A percentile compares a stretch with the other conserved stretches of the same genome.
These are phyloP conservation scores for Austroboletus rostrupii DNA, from an alignment of 1,284 basidiomycete species.

Conservation along the genomic window DNA sequence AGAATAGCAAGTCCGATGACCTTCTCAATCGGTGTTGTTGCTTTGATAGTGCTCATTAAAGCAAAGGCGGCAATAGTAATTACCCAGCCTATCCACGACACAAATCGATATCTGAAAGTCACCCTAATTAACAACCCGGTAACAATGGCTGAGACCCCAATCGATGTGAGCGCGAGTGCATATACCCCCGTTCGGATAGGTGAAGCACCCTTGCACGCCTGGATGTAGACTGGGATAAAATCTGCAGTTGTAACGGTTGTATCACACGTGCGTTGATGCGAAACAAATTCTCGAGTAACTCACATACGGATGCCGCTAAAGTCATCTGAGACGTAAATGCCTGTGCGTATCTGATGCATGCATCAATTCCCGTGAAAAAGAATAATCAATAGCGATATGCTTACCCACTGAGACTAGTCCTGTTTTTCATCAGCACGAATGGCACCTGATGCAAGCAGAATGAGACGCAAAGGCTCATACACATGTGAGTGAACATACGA, in stretches of 20 bases:
- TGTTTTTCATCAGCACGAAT: conserved; percentile 11
- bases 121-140: conserved; percentile 6
- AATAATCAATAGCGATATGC: background rate
- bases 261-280: too few relatives aligned
- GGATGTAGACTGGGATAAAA: conserved; percentile 10
- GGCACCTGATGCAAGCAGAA: conserved; percentile 8
- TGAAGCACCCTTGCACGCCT: conserved; percentile 1
- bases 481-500: conserved; percentile 2
- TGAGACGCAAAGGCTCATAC: background rate
- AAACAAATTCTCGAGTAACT: background rate
- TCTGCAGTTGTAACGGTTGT: conserved; percentile 1
- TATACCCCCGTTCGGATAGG: conserved; percentile 9
- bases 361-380: background rate
- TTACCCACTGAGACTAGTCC: conserved; percentile 16
- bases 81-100: conserved; percentile 10
- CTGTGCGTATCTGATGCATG: conserved; percentile 9
- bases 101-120: conserved; percentile 4
- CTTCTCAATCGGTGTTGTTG: conserved; percentile 2
- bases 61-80: background rate
- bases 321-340: background rate
- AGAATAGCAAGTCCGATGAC: background rate
- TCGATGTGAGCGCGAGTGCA: background rate
- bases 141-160: background rate
- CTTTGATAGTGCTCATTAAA: conserved; percentile 3
- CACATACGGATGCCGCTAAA: background rate